Conservation (phyloP, 2,329 filamentous ascomycete species). For the Lasiodiplodia citricola region DNA sequence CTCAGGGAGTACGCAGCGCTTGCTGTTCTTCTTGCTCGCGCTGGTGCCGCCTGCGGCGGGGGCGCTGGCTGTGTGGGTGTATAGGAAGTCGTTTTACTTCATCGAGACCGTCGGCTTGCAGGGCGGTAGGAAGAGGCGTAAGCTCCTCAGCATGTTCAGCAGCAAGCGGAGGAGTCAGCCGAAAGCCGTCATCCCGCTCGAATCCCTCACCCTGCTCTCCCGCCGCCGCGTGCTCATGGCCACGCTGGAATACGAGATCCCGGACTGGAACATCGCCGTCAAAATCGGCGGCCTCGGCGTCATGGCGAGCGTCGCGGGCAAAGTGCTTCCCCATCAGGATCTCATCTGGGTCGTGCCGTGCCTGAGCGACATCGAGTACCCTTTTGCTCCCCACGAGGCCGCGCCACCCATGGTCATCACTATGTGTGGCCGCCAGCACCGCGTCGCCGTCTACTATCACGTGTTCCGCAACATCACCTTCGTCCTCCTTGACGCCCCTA, state of each 20-base stretch:
- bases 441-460: slow-evolving; percentile 65
- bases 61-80: slow-evolving; percentile 55
- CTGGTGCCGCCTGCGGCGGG: slow-evolving; percentile 54
- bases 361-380: slow-evolving; percentile 68
- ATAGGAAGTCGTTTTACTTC: slow-evolving; percentile 66
- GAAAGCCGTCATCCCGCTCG: slow-evolving; percentile 46
- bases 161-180: too few species aligned
- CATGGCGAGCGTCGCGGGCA: slow-evolving; percentile 74
- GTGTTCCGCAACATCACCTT: slow-evolving; percentile 68
- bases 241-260: slow-evolving; percentile 75
- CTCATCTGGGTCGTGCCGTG: slow-evolving; percentile 62
- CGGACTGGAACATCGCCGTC: slow-evolving; percentile 72
- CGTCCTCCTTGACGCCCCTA: slow-evolving; percentile 68
- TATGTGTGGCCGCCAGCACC: slow-evolving; percentile 62
- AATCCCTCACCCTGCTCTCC: background rate
- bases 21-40: slow-evolving; percentile 60
- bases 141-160: background rate
- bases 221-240: slow-evolving; percentile 52
- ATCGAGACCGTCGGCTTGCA: slow-evolving; percentile 50
- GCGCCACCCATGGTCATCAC: slow-evolving; percentile 67
- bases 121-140: too few species aligned
- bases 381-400: slow-evolving; percentile 54
- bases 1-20: slow-evolving; percentile 53
- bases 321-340: slow-evolving; percentile 67
- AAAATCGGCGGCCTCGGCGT: slow-evolving; percentile 74